Evolutionary conservation across 805 yeast species (phyloP), one percentile per base, ranked within the genome.

Genomic region (Ogataea trehaloabstinens): DNA sequence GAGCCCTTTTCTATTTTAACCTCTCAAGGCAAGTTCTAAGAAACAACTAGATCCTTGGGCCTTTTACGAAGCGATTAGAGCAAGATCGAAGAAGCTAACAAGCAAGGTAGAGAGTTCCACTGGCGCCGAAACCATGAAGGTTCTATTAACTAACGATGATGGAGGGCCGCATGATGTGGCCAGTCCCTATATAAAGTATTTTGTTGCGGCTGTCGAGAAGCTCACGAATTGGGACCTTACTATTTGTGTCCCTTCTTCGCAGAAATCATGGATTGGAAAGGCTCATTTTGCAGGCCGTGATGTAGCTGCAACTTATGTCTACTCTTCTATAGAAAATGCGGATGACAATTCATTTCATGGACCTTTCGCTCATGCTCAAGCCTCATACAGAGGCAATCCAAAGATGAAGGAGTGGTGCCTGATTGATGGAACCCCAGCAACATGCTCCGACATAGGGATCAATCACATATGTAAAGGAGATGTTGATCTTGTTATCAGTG

Each of bases 191-290:
- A 73, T 93, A 40, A 84, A 85, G 54, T 83, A 78, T 50, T 71
- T 93, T 25, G 89, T 87, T 5, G 83, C 83, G 45, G 85, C 86
- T 34, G 70, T 90, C 32, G 57, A 59, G 31, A 58, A 68, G 29
- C 51, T 67, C 37, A 86, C 96, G 5, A 79, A 86, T 56, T 91
- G 98, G 98, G 77, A 84, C 19, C 63, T 90, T 22, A 79, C 89
- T 18, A 80, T 90, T 16, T 89, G 83, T 19, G 82, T 93, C 3
- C 99, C 99, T 10, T 74, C 80, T 37, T 95, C 87, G 41, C 82
- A 77, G 52, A 70, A 93, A 51, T 90, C 97, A 11, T 93, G 99
- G 99, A 91, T 89, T 41, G 96, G 96, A 25, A 93, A 93, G 61
- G 98, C 99, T 5, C 97, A 90, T 67, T 80, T 93, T 54, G 95